Percentiles rank a stretch among this genome's conserved stretches.
These are phyloP conservation scores for Aspergillus alliaceus DNA, from an alignment of 2,329 filamentous ascomycete species.

Conservation along the genomic window DNA sequence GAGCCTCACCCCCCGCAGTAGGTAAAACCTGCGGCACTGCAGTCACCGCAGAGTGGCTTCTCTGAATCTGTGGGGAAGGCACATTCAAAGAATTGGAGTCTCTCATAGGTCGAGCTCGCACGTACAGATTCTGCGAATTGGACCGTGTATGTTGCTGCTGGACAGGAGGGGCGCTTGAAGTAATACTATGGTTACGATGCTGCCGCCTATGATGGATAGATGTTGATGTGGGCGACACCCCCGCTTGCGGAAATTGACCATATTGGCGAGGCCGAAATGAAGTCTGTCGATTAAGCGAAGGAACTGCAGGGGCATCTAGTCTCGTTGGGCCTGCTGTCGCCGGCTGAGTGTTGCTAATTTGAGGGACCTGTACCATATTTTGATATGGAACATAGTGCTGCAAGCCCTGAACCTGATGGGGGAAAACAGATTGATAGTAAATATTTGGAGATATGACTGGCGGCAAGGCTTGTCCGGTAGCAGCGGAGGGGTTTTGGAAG, in stretches of 20 bases:
- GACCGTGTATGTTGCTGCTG: slow-evolving; percentile 3
- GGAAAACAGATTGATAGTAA: background rate
- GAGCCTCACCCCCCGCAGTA: background rate
- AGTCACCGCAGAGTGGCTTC: background rate
- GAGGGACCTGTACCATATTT: background rate
- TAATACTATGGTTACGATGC: slow-evolving; percentile 7
- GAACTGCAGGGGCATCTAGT: background rate
- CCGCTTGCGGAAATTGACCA: slow-evolving; percentile 6
- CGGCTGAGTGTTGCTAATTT: background rate
- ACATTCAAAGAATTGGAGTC: background rate
- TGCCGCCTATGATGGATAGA: slow-evolving; percentile 13
- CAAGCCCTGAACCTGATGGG: background rate
- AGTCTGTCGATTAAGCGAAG: background rate
- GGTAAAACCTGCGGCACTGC: background rate
- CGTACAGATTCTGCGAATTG: slow-evolving; percentile 4
- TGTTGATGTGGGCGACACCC: background rate
- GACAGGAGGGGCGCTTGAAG: background rate
- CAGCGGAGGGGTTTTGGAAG: background rate
- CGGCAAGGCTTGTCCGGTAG: background rate
- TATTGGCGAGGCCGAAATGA: slow-evolving; percentile 4
- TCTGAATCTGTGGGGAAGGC: background rate
- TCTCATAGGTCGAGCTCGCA: slow-evolving; percentile 7
- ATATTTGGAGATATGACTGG: background rate
- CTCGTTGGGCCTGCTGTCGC: background rate
- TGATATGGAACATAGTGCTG: background rate